phyloP scores from a whole-genome alignment of 495 filamentous ascomycete species.

The Hyaloscypha bicolor region DNA sequence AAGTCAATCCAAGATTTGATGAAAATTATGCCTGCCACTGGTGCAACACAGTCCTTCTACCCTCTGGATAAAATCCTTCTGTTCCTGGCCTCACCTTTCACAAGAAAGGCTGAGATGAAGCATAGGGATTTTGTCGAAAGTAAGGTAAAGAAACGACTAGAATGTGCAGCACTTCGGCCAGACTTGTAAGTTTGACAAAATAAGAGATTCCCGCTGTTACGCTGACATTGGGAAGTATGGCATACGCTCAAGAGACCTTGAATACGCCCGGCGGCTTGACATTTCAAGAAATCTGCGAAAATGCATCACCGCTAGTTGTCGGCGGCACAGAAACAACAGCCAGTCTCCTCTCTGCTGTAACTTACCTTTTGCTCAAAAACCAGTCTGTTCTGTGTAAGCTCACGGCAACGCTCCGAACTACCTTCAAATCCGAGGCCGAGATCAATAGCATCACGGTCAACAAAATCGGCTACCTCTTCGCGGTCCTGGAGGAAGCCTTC shows the following conservation, averaged over 20 bases:
- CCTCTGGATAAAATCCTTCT: not conserved
- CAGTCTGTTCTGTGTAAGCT: constrained; percentile 47
- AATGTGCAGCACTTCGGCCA: not conserved
- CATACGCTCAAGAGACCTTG: not conserved
- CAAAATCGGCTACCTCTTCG: constrained; percentile 50
- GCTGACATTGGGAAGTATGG: not conserved
- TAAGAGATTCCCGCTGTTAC: not conserved
- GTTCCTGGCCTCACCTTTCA: not conserved
- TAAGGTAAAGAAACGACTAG: not conserved
- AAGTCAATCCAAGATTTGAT: not conserved
- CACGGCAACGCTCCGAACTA: constrained; percentile 49
- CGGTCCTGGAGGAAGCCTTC: constrained; percentile 69
- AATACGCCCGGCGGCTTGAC: not conserved
- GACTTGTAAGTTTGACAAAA: not conserved
- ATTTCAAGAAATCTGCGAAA: constrained; percentile 4
- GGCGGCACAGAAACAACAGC: constrained; percentile 65
- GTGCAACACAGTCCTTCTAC: not conserved
- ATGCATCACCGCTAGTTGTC: constrained; percentile 39
- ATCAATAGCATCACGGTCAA: constrained; percentile 52
- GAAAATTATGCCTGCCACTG: not conserved
- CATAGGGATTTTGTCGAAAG: not conserved
- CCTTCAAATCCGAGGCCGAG: constrained; percentile 52
- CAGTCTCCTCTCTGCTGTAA: constrained; percentile 52
- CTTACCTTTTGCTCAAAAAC: constrained; percentile 54
- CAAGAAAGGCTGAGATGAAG: not conserved